Evolutionary conservation across 805 yeast genomes (phyloP).

Genomic region (Suhomyces xylopsoci): DNA sequence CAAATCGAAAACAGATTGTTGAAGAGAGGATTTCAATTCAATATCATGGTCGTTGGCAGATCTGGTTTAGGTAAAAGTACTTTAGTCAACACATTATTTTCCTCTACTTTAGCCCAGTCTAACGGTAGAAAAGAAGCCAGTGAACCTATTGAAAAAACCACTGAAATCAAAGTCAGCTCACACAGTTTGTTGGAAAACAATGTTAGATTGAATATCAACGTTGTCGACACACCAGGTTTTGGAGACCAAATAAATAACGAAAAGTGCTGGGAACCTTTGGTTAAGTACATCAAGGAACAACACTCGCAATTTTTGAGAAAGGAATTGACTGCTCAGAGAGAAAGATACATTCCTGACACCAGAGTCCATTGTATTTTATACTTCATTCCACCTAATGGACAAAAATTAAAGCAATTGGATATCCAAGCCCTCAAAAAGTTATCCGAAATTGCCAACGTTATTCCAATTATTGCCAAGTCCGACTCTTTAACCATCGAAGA

Average conservation of each 20-base stretch:
- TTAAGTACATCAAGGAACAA: slow-evolving; percentile 92
- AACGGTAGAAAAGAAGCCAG: slow-evolving; percentile 65
- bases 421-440: slow-evolving; percentile 77
- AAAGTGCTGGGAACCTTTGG: slow-evolving; percentile 94
- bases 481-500: slow-evolving; percentile 87
- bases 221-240: slow-evolving; percentile 97
- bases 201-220: slow-evolving; percentile 79
- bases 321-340: slow-evolving; percentile 93
- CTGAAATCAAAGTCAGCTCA: slow-evolving; percentile 73
- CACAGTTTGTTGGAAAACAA: slow-evolving; percentile 79
- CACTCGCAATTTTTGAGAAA: slow-evolving; percentile 87
- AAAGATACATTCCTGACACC: slow-evolving; percentile 74
- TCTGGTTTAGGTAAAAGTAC: slow-evolving; percentile 96
- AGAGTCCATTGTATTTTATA: slow-evolving; percentile 92
- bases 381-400: slow-evolving; percentile 85
- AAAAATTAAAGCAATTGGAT: slow-evolving; percentile 82
- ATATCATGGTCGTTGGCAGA: slow-evolving; percentile 85
- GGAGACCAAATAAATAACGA: slow-evolving; percentile 96
- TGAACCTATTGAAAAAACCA: slow-evolving; percentile 80
- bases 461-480: slow-evolving; percentile 92
- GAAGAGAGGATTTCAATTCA: slow-evolving; percentile 91
- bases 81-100: slow-evolving; percentile 82
- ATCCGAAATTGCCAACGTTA: slow-evolving; percentile 87
- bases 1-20: slow-evolving; percentile 91
- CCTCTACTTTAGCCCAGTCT: slow-evolving; percentile 72